Base-by-base conservation (phyloP, 345 rosid genomes). In the Eucalyptus fibrosa region DNA sequence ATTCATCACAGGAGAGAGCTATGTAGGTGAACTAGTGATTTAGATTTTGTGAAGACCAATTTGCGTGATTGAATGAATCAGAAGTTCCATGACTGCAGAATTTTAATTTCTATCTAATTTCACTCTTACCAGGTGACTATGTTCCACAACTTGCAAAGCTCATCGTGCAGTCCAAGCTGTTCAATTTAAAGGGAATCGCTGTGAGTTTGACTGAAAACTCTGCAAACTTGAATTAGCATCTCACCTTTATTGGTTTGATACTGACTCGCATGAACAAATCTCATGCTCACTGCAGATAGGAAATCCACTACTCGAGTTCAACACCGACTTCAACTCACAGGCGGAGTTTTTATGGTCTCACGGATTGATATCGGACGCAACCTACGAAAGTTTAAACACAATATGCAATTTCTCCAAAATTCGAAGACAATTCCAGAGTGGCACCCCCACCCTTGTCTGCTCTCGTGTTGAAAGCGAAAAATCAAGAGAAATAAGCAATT, bases 71-170 rank as follows among this genome's bases (percentile, higher is more conserved):
- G 24, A 69, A 69, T 69, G 81, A 69, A 69, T 18, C 3, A 13
- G 44, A 69, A 69, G 81, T 12, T 34, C 81, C 81, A 34, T 9
- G 81, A 69, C 9, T 9, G 81, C 81, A 34, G 24, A 69, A 69
- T 34, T 34, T 69, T 15, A 8, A 32, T 3, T 16, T 34, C 44
- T 69, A 69, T 34, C 81, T 69, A 34, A 34, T 69, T 69, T 69
- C 44, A 69, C 24, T 69, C 3, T 53, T 23, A 51, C 44, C 92
- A 94, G 95, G 94, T 26, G 95, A 94, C 65, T 94, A 93, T 91
- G 95, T 93, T 62, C 96, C 96, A 34, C 96, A 94, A 90, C 92
- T 94, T 5, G 95, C 94, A 53, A 88, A 50, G 21, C 94, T 91
- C n/a, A 59, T 94, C 55, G 87, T 91, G 67, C 86, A 92, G 56